phyloP scores from a whole-genome alignment of 306 rosid species.

The Cucumis sativus region DNA sequence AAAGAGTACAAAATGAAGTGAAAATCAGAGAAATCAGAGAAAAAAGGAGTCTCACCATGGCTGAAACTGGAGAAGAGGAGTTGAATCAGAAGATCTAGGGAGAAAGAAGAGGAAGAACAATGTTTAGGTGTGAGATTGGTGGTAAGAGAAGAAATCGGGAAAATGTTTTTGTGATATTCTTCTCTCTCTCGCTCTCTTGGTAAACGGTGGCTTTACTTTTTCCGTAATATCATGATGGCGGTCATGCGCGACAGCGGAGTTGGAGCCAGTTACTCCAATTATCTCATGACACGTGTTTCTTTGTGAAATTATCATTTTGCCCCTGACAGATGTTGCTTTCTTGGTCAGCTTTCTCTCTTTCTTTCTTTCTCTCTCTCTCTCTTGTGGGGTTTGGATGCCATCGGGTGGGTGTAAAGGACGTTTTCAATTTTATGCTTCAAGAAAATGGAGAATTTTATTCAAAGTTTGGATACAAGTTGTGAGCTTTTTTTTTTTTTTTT shows the following conservation, averaged over 20 bases:
- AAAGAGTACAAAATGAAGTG: neutral
- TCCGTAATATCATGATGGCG: conserved; percentile 7
- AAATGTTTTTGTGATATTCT: neutral
- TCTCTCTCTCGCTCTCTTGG: neutral
- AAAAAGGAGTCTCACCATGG: neutral
- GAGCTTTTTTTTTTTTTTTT: no score
- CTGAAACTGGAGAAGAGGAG: neutral
- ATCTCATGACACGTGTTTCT: neutral
- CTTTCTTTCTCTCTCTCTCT: no score
- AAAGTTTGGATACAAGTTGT: no score
- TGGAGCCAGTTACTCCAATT: neutral
- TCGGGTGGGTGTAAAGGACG: neutral
- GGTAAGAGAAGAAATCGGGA: neutral
- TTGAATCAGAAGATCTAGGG: neutral
- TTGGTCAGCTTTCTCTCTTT: neutral
- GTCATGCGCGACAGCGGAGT: conserved; percentile 10
- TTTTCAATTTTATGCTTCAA: neutral
- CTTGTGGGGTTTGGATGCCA: neutral
- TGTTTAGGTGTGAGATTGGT: neutral
- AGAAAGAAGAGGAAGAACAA: neutral
- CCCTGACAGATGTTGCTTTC: neutral
- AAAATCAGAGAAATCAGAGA: neutral
- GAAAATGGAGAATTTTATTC: neutral
- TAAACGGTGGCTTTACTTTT: conserved; percentile 1
- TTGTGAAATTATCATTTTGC: neutral